A percentile compares a stretch with the other conserved stretches of the same genome.
Evolutionary conservation across 768 basidiomycete species (phyloP).

Genomic region (Vararia minispora): DNA sequence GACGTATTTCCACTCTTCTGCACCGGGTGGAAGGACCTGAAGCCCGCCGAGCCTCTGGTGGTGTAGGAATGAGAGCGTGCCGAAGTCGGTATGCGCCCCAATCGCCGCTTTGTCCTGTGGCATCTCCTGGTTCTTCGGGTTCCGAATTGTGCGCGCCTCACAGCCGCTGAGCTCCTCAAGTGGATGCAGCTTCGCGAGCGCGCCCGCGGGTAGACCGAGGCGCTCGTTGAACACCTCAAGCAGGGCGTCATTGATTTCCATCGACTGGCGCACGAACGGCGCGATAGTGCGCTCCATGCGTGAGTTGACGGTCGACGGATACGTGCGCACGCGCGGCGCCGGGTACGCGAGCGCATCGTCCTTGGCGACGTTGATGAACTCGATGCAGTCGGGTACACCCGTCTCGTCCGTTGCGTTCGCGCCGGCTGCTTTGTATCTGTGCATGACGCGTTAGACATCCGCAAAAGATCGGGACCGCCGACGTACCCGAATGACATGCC

Average conservation of each 20-base stretch:
- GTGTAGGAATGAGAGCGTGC: slow-evolving; percentile 44
- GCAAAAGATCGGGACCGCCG: neutral
- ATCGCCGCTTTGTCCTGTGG: slow-evolving; percentile 2
- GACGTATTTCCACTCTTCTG: slow-evolving; percentile 56
- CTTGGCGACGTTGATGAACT: slow-evolving; percentile 24
- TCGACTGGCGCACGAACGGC: slow-evolving; percentile 17
- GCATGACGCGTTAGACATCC: neutral
- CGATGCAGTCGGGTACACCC: slow-evolving; percentile 20
- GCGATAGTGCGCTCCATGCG: slow-evolving; percentile 14
- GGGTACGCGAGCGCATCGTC: slow-evolving; percentile 24
- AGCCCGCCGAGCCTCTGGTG: slow-evolving; percentile 54
- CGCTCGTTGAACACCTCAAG: slow-evolving; percentile 15
- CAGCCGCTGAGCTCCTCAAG: slow-evolving; percentile 14
- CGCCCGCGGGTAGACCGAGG: slow-evolving; percentile 15
- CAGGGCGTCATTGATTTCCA: slow-evolving; percentile 15
- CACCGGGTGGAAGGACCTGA: slow-evolving; percentile 51
- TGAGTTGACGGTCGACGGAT: slow-evolving; percentile 16
- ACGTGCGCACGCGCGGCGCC: slow-evolving; percentile 16
- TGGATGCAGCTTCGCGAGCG: slow-evolving; percentile 13
- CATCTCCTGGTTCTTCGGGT: slow-evolving; percentile 5
- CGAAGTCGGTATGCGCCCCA: slow-evolving; percentile 11
- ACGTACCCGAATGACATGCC: slow-evolving; percentile 26
- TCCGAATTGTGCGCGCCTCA: slow-evolving; percentile 18
- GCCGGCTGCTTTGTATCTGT: slow-evolving; percentile 21
- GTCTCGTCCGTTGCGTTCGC: slow-evolving; percentile 20